A percentile compares a stretch with the other conserved stretches of the same genome.
Evolutionary conservation across 2,329 filamentous ascomycete genomes (phyloP).

Genomic region (Xylariaceae sp.): DNA sequence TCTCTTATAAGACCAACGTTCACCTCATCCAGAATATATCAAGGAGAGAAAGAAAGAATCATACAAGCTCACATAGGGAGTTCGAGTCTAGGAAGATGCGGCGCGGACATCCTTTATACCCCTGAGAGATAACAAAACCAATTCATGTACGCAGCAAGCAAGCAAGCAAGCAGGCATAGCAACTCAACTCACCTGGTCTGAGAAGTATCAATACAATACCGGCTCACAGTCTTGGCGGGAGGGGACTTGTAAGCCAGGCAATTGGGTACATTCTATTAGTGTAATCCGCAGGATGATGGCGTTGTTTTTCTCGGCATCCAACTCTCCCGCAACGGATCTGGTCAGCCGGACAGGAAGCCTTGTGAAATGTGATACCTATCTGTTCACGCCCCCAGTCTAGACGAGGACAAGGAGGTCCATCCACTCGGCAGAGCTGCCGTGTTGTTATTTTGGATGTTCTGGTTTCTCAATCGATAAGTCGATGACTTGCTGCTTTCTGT

Average conservation of each 20-base stretch:
- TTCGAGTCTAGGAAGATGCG: constrained; percentile 6
- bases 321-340: constrained; percentile 48
- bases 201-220: background rate
- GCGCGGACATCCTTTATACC: constrained; percentile 14
- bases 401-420: no score
- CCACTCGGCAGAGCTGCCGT: no score
- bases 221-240: background rate
- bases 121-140: background rate
- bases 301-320: constrained; percentile 18
- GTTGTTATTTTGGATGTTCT: no score
- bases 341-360: constrained; percentile 41
- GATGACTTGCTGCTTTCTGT: background rate
- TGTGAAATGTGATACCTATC: constrained; percentile 22
- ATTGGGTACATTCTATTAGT: constrained; percentile 13
- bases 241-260: background rate
- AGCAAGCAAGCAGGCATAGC: no score
- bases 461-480: no score
- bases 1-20: background rate
- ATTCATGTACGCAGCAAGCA: no score
- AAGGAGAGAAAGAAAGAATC: background rate
- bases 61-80: background rate
- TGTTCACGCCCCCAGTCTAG: background rate
- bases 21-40: background rate
- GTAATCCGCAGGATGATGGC: constrained; percentile 11
- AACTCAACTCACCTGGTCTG: background rate